These are phyloP conservation scores for Vitis rupestris DNA, from an alignment of 164 flowering plant genomes.

Conservation along the genomic window DNA sequence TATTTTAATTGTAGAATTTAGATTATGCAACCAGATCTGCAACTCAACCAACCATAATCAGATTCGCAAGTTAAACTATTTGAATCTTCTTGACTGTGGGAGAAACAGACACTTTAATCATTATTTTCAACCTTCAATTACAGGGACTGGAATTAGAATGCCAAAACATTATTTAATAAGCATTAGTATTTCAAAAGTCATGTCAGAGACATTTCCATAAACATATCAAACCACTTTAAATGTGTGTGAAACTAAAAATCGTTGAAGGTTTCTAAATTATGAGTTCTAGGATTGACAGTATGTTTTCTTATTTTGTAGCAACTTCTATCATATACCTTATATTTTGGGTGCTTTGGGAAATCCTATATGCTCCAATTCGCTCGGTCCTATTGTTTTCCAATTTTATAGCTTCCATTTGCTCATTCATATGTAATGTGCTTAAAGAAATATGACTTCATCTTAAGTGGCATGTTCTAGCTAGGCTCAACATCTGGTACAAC, in stretches of 20 bases:
- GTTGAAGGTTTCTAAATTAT: neutral
- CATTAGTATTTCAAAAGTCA: no score
- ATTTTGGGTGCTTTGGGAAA: conserved; percentile 63
- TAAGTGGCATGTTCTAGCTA: conserved; percentile 49
- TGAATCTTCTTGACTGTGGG: no score
- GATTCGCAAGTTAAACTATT: no score
- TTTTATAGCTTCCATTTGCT: conserved; percentile 32
- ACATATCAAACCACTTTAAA: no score
- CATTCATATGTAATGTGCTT: conserved; percentile 31
- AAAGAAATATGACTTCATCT: conserved; percentile 42
- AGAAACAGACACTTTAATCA: no score
- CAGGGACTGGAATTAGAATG: no score
- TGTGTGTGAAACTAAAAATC: neutral
- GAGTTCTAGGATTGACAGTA: conserved; percentile 3
- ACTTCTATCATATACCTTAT: conserved; percentile 55
- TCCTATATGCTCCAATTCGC: conserved; percentile 68
- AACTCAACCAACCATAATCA: no score
- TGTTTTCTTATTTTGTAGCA: conserved; percentile 40
- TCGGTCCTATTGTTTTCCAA: conserved; percentile 44
- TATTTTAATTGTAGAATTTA: no score
- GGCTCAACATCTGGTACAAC: conserved; percentile 58
- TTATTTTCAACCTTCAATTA: no score
- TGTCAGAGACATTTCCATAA: no score
- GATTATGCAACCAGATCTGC: no score
- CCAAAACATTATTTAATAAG: no score